phyloP scores from a whole-genome alignment of 192 early-diverging fungal species.

The Helicostylum pulchrum region DNA sequence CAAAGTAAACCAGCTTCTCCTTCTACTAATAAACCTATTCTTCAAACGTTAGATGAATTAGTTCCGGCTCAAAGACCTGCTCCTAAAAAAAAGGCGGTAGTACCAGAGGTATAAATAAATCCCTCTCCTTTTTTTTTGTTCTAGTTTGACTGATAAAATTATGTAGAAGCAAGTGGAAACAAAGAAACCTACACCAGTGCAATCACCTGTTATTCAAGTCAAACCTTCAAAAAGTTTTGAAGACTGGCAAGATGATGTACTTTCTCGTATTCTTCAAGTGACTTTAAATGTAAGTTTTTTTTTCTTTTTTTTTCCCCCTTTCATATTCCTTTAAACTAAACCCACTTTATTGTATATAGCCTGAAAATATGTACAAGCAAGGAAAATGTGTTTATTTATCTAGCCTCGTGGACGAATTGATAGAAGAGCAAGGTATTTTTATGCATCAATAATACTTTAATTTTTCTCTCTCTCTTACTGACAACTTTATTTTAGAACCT shows the following conservation, averaged over 20 bases:
- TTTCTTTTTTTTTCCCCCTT: neutral
- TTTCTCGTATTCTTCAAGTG: conserved; percentile 73
- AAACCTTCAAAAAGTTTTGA: conserved; percentile 49
- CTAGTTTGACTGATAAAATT: no score
- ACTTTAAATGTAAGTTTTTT: conserved; percentile 63
- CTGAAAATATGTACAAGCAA: conserved; percentile 24
- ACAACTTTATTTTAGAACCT: conserved; percentile 18
- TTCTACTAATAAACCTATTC: neutral
- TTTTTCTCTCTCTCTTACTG: no score
- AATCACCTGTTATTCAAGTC: neutral
- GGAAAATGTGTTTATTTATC: conserved; percentile 34
- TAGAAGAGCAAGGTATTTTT: conserved; percentile 34
- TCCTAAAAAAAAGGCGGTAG: neutral
- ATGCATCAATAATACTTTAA: neutral
- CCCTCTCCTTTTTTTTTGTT: neutral
- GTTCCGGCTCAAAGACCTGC: conserved; percentile 3
- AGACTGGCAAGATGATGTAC: conserved; percentile 82
- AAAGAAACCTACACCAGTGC: neutral
- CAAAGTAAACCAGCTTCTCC: neutral
- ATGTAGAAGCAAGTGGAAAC: neutral
- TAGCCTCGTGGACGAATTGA: conserved; percentile 30
- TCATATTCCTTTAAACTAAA: neutral
- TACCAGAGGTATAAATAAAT: neutral
- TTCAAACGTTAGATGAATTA: conserved; percentile 7
- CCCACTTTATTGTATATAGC: neutral